Percentiles rank a stretch among this genome's conserved stretches.
Conservation (phyloP, 148 eudicot genomes). For the Arbutus unedo region DNA sequence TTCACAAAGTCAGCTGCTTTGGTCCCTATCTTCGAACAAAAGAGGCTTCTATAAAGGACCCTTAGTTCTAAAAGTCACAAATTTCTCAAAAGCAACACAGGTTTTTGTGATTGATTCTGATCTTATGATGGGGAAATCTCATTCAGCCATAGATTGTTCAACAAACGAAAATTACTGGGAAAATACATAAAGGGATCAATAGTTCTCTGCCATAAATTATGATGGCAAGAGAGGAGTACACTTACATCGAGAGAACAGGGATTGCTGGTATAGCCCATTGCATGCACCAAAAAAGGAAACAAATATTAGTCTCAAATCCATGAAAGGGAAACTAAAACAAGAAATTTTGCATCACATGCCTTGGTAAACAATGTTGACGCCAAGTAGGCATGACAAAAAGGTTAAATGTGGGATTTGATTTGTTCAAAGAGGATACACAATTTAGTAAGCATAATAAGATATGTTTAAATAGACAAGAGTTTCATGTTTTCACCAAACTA, state of each 20-base stretch:
- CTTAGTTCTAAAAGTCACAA: background rate
- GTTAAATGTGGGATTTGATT: background rate
- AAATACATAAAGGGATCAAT: background rate
- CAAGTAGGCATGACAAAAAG: background rate
- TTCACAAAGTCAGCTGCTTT: background rate
- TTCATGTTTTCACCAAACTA: background rate
- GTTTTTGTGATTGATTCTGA: background rate
- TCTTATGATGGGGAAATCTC: background rate
- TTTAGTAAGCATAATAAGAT: background rate
- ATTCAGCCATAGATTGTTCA: conserved; percentile 2
- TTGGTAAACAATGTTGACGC: background rate
- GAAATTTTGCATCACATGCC: background rate
- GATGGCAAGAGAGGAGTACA: conserved; percentile 16
- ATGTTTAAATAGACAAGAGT: background rate
- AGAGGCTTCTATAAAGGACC: background rate
- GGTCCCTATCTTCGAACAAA: background rate
- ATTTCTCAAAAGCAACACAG: conserved; percentile 3
- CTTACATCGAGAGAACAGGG: conserved; percentile 97
- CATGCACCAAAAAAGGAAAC: conserved; percentile 28
- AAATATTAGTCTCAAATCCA: conserved; percentile 24
- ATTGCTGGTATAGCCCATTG: conserved; percentile 62
- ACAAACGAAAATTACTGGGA: background rate
- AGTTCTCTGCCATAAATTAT: background rate
- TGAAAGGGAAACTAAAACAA: background rate
- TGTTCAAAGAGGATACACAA: background rate